Evolutionary conservation across 176 grass and related monocot species (phyloP).

Genomic region (Neostapfia colusana): DNA sequence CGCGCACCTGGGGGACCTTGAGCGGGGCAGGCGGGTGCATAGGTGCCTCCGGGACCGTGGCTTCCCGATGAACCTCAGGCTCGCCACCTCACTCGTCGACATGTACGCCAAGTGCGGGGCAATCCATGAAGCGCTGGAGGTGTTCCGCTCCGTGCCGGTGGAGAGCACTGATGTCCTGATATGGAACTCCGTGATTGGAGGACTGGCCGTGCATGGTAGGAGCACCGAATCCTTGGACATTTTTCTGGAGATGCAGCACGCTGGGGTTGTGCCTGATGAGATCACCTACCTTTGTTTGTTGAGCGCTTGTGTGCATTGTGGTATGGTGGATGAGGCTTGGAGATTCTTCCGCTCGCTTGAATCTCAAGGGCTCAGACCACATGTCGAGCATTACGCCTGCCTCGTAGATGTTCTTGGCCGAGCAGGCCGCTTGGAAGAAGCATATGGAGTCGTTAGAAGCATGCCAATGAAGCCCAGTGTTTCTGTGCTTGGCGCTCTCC

Average conservation of each 20-base stretch:
- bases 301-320: slow-evolving; percentile 59
- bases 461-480: slow-evolving; percentile 66
- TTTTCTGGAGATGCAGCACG: slow-evolving; percentile 47
- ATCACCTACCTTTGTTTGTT: slow-evolving; percentile 60
- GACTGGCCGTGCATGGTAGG: slow-evolving; percentile 60
- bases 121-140: slow-evolving; percentile 46
- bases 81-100: slow-evolving; percentile 57
- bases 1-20: slow-evolving; percentile 56
- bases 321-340: slow-evolving; percentile 63
- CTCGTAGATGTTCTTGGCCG: slow-evolving; percentile 71
- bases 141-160: slow-evolving; percentile 44
- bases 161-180: slow-evolving; percentile 55
- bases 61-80: slow-evolving; percentile 38
- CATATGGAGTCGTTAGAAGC: slow-evolving; percentile 44
- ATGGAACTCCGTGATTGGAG: slow-evolving; percentile 67
- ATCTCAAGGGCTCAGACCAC: slow-evolving; percentile 50
- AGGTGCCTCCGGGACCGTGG: slow-evolving; percentile 39
- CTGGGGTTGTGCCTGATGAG: slow-evolving; percentile 54
- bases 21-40: slow-evolving; percentile 50
- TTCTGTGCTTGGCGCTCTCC: slow-evolving; percentile 61
- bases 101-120: slow-evolving; percentile 72
- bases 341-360: slow-evolving; percentile 53
- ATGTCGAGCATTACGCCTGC: slow-evolving; percentile 67
- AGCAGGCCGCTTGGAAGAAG: slow-evolving; percentile 58
- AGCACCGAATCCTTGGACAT: slow-evolving; percentile 49